Base-by-base conservation (phyloP, 225 moss, liverwort and hornwort genomes). In the Lunularia cruciata region DNA sequence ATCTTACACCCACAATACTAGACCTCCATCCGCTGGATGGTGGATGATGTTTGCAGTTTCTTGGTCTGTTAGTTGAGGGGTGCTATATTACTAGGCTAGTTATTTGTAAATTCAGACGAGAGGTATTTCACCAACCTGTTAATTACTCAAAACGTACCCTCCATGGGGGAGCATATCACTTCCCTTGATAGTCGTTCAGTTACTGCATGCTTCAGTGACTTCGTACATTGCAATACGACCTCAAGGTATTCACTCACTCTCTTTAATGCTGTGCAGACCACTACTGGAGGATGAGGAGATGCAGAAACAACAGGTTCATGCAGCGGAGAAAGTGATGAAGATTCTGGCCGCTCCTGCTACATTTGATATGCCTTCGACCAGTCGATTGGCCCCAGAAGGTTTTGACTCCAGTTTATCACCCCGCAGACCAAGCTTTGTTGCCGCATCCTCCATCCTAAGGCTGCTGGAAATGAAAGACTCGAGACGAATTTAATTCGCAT, bases 341-440 rank as follows among this genome's bases (percentile, higher is more conserved):
- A 85, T 89, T 85, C 77, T 96, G 63, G 75, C 83, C 49, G 88
- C 95, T 79, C 86, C 90, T 22, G 78, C 63, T 19, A 77, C 55
- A 32, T 45, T 73, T 46, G 63, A 52, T 22, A 55, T 76, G 61
- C 72, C 70, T 49, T 64, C 72, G 30, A 20, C 11, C 4, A 36
- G 51, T 63, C 25, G 10, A 7, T 22, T 67, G 25, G 13, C 8
- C 34, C 33, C 35, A 10, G 67, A 52, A 35, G 13, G 40, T 40
- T 40, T 40, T 6, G 40, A 6, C 40, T 9, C 0, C 8, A 37
- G 49, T 13, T 31, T 4, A 20, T 7, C 14, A 22, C 15, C 20
- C 8, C 51, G 34, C 6, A 52, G 14, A 37, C 67, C 67, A 51
- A 67, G 67, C 31, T 34, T 67, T 13, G 67, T 67, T 28, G 67